Percentiles rank a stretch among this genome's conserved stretches.
These are phyloP conservation scores for Echinosophora koreensis DNA, from an alignment of 306 rosid species.

Conservation along the genomic window DNA sequence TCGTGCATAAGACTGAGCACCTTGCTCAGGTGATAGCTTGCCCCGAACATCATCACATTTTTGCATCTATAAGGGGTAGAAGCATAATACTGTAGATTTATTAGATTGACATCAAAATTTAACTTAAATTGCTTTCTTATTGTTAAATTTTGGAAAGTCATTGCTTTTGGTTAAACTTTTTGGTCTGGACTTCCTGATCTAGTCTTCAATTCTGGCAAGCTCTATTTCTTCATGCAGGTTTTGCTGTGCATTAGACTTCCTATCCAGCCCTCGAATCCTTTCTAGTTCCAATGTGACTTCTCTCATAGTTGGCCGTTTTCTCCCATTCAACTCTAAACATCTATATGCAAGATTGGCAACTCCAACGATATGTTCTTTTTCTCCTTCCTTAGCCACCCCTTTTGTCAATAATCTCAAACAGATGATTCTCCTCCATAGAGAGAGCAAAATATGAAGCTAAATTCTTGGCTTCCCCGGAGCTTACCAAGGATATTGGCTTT, in stretches of 20 bases:
- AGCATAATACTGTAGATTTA: not conserved
- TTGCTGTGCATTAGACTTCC: not conserved
- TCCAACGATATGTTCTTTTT: slow-evolving; percentile 8
- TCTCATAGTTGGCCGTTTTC: slow-evolving; percentile 46
- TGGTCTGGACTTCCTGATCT: no score
- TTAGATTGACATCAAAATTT: not conserved
- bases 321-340: slow-evolving; percentile 47
- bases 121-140: not conserved
- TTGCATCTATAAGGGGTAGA: not conserved
- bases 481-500: slow-evolving; percentile 1
- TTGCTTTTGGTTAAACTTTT: no score
- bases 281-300: slow-evolving; percentile 48
- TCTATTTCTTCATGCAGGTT: slow-evolving; percentile 29
- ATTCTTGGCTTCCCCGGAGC: slow-evolving; percentile 23
- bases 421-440: slow-evolving; percentile 7
- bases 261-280: slow-evolving; percentile 12
- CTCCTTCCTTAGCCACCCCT: not conserved
- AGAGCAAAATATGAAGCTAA: slow-evolving; percentile 43
- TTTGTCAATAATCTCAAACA: slow-evolving; percentile 44
- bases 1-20: not conserved
- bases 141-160: no score
- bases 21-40: not conserved
- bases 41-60: not conserved
- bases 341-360: slow-evolving; percentile 49
- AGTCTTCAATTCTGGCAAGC: not conserved